Base-by-base conservation (phyloP, 495 filamentous ascomycete genomes). In the Tirmania nivea region DNA sequence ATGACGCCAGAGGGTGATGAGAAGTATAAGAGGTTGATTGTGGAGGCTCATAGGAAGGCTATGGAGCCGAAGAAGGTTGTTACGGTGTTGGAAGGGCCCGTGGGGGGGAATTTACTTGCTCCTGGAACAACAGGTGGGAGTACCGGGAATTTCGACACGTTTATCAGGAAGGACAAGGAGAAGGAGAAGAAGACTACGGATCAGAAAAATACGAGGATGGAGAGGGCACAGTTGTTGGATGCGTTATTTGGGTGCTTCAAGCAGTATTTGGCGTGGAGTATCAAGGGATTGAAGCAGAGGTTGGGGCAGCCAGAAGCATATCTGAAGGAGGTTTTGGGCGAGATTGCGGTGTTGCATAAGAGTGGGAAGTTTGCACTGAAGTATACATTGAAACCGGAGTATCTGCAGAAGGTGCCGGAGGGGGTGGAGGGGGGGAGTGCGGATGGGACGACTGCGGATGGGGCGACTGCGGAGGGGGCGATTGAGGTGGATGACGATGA, bases 301-400 rank as follows among this genome's bases (percentile, higher is more conserved):
- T 73, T 88, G 35, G 70, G 76, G 51, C 90, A 97, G 69, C 90
- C 90, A 0, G 90, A 97, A 64, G 80, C 81, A 5, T 97, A 86
- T 65, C 77, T 97, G 50, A 86, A 86, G 56, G 76, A 92, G 65
- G 80, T 77, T 1, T 66, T 97, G 55, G 81, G 86, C 54, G 76
- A 84, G 65, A 75, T 96, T 54, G 92, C 86, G 1, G 74, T 79
- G 12, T 68, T 94, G 49, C 78, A 88, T 57, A 82, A 84, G 63
- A 74, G 75, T 16, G 90, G 90, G 21, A 71, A 75, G 10, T 93
- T 86, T 66, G 81, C 85, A 34, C 85, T 81, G 63, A 79, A 80
- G 49, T 97, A 84, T 79, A 79, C 78, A 53, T 67, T 95, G 35
- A 86, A 82, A 63, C 72, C 76, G 10, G 85, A 89, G 58, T 80